Percentiles rank a stretch among this genome's conserved stretches.
Evolutionary conservation across 306 rosid species (phyloP).

Genomic region (Quercus berberidifolia): DNA sequence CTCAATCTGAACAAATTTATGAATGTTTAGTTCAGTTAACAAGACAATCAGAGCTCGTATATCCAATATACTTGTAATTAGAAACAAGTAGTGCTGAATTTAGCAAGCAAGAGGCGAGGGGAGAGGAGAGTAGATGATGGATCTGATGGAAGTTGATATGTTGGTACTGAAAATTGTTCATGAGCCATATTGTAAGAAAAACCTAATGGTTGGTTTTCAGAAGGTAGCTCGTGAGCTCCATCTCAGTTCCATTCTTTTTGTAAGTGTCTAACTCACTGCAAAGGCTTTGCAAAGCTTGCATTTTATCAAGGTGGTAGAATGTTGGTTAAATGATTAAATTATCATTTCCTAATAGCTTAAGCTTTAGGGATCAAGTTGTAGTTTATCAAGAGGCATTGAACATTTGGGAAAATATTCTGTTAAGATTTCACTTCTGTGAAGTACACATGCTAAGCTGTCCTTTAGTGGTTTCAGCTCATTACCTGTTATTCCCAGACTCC

Average conservation of each 20-base stretch:
- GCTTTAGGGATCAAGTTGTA: too few species aligned
- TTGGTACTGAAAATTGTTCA: not conserved
- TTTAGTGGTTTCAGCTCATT: not conserved
- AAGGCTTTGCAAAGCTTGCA: not conserved
- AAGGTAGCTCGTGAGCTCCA: not conserved
- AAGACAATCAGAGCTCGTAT: constrained; percentile 37
- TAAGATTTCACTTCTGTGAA: not conserved
- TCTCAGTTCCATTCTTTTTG: not conserved
- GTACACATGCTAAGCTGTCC: not conserved
- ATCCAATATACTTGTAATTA: not conserved
- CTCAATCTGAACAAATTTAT: constrained; percentile 33
- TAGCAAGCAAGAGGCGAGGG: not conserved
- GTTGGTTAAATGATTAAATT: too few species aligned
- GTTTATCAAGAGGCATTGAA: not conserved
- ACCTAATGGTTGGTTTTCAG: not conserved
- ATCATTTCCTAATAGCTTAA: too few species aligned
- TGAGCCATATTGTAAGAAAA: not conserved
- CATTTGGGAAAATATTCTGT: not conserved
- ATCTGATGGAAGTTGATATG: not conserved
- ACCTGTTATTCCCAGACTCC: not conserved
- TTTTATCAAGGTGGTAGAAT: not conserved
- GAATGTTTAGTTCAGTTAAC: constrained; percentile 53
- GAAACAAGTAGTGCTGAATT: not conserved
- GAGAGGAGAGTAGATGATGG: not conserved
- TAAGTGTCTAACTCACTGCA: not conserved